A percentile compares a stretch with the other conserved stretches of the same genome.
Conservation (phyloP, 495 filamentous ascomycete species). For the Podospora conica region DNA sequence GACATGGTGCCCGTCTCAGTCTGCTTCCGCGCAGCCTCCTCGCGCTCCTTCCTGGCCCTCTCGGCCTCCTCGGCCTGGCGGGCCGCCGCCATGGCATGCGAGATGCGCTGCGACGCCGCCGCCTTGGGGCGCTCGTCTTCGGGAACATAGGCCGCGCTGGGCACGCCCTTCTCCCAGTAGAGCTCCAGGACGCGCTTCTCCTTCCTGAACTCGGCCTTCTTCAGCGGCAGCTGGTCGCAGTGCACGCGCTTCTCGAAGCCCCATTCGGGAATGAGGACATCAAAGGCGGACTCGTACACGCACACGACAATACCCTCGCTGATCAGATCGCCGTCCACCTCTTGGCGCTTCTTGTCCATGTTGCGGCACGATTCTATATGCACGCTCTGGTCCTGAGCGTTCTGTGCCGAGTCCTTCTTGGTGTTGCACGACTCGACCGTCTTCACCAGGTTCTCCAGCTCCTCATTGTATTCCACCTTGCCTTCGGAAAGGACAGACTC, state of each 20-base stretch:
- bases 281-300: conserved; percentile 98
- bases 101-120: conserved; percentile 55
- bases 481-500: conserved; percentile 81
- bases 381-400: conserved; percentile 95
- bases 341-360: conserved; percentile 82
- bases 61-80: conserved; percentile 74
- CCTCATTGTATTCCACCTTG: conserved; percentile 78
- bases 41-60: conserved; percentile 69
- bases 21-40: conserved; percentile 81
- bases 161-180: conserved; percentile 99
- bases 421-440: conserved; percentile 94
- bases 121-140: conserved; percentile 94
- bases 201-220: conserved; percentile 98
- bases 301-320: conserved; percentile 95
- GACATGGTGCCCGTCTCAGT: conserved; percentile 90
- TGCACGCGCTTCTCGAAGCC: conserved; percentile 99
- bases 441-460: conserved; percentile 81
- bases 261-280: conserved; percentile 95
- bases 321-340: conserved; percentile 85
- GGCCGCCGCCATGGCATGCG: conserved; percentile 68
- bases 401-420: conserved; percentile 98
- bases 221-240: conserved; percentile 93
- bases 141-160: conserved; percentile 90
- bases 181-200: conserved; percentile 87
- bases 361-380: conserved; percentile 95